Evolutionary conservation across 805 yeast genomes (phyloP), one percentile per base, ranked within the genome.

Genomic region (Metahyphopichia silvanorum): DNA sequence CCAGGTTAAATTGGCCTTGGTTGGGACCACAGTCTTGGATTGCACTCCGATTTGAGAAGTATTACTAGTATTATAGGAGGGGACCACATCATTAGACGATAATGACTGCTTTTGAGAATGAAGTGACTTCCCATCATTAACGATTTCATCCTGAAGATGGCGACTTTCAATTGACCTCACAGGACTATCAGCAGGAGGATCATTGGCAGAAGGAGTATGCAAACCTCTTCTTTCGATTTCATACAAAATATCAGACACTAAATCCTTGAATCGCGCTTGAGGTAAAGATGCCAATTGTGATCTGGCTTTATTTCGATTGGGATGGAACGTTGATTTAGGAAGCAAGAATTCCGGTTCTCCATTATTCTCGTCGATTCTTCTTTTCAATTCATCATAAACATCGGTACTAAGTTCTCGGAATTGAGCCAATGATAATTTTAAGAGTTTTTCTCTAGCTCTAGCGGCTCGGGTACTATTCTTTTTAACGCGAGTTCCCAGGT

Each of bases 291-390:
- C 82, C 45, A 93, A 71, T 60, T 89, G 91, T 57, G 86, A 86
- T 47, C 99, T 74, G 2, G 98, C 98, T 57, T 88, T 95, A 53
- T 93, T 94, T 51, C 99, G 76, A 53, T 88, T 89, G 26, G 95
- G 89, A 57, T 93, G 98, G 61, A 86, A 87, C 13, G 73, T 70
- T 5, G 75, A 68, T 47, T 77, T 76, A 5, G 95, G 89, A 24
- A 79, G 67, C 33, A 91, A 67, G 48, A 73, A 78, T 34, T 76
- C 78, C 1, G 84, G 79, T 43, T 75, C 76, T 19, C 73, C 68
- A 32, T 74, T 64, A 23, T 74, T 68, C 44, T 79, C 82, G 43
- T 68, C 76, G 25, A 75, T 72, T 42, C 99, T 73, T 51, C 99
- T 76, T 48, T 78, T 77, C 39, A 93, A 66, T 58, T 93, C 98